Conservation (phyloP, 352 stramenopile genomes). For the Globisporangium echinulatum region DNA sequence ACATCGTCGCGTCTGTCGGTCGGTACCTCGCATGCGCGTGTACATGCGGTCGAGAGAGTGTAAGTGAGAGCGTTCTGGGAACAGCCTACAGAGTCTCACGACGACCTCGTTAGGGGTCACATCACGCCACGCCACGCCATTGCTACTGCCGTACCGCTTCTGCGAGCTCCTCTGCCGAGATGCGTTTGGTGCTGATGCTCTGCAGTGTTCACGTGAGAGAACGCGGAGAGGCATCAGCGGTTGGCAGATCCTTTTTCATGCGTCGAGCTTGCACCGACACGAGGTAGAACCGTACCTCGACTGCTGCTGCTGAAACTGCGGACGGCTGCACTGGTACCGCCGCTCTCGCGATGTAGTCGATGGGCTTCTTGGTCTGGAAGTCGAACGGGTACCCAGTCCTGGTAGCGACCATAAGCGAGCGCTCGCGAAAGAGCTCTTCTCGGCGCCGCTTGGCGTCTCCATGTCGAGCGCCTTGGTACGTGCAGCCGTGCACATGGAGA, state of each 20-base stretch:
- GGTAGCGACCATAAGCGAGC: conserved; percentile 32
- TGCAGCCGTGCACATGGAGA: no score
- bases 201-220: neutral
- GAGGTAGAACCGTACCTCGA: conserved; percentile 7
- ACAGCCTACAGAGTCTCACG: no score
- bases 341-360: conserved; percentile 2
- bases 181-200: conserved; percentile 7
- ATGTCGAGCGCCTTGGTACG: conserved; percentile 38
- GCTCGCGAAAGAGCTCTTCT: conserved; percentile 38
- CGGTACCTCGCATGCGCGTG: no score
- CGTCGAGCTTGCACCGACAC: neutral
- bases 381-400: conserved; percentile 39
- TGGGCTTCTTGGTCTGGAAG: conserved; percentile 14
- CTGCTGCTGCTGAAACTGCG: neutral
- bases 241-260: neutral
- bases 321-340: neutral
- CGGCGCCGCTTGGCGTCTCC: conserved; percentile 42
- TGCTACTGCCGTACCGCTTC: conserved; percentile 21
- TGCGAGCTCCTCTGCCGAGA: conserved; percentile 14
- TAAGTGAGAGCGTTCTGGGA: neutral
- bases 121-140: neutral
- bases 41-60: neutral
- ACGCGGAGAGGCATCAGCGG: neutral
- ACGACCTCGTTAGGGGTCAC: neutral
- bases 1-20: conserved; percentile 36